phyloP scores from a whole-genome alignment of 257 asterid genomes.

The Craterostigma plantagineum region DNA sequence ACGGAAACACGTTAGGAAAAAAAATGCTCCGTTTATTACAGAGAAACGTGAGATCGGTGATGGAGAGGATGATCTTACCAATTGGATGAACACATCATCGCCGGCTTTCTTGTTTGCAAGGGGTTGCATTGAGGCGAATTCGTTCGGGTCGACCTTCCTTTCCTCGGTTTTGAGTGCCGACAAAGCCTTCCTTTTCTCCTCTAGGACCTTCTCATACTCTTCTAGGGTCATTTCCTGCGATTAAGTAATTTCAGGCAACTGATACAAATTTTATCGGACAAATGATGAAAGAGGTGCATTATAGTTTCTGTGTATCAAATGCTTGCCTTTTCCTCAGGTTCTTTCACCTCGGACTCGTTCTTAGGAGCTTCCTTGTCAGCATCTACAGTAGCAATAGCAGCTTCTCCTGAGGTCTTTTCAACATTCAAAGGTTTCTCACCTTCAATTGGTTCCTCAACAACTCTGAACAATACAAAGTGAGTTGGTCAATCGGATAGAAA shows the following conservation, averaged over 20 bases:
- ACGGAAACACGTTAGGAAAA: too few relatives aligned
- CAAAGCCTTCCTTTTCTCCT: slow-evolving; percentile 68
- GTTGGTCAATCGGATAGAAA: too few relatives aligned
- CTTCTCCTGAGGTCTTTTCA: slow-evolving; percentile 16
- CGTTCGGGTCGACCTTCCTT: slow-evolving; percentile 75
- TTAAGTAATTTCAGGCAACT: neutral
- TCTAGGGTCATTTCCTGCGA: slow-evolving; percentile 87
- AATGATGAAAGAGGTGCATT: too few relatives aligned
- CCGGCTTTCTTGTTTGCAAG: slow-evolving; percentile 57
- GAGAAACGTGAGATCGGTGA: too few relatives aligned
- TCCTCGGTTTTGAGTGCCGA: slow-evolving; percentile 44
- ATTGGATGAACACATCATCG: slow-evolving; percentile 54
- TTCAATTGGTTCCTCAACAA: slow-evolving; percentile 36
- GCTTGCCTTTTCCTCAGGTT: slow-evolving; percentile 39
- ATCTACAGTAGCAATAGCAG: slow-evolving; percentile 1
- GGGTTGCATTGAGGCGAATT: slow-evolving; percentile 62
- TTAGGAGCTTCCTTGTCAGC: slow-evolving; percentile 34
- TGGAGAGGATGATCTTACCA: slow-evolving; percentile 20
- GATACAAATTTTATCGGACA: too few relatives aligned
- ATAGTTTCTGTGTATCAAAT: neutral
- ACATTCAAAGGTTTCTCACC: slow-evolving; percentile 31
- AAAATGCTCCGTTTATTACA: too few relatives aligned
- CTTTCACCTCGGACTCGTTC: slow-evolving; percentile 32
- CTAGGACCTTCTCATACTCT: slow-evolving; percentile 72
- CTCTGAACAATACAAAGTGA: slow-evolving; percentile 14